phyloP scores from a whole-genome alignment of 768 basidiomycete genomes.

The Stropharia rugosoannulata region DNA sequence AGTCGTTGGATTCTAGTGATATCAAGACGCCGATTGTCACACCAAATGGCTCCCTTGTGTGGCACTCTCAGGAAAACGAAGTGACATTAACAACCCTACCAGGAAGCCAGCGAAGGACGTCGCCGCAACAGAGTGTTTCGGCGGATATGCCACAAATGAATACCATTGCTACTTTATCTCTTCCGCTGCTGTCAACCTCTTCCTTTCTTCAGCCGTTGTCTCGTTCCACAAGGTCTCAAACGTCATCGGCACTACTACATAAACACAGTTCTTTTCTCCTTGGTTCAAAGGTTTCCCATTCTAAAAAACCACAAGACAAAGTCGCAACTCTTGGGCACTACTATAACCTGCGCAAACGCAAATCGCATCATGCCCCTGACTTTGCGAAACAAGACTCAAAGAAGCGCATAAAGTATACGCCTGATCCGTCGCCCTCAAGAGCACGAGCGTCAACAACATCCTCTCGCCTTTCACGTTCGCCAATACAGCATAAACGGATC shows the following conservation, averaged over 20 bases:
- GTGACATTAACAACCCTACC: slow-evolving; percentile 9
- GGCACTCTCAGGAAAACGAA: slow-evolving; percentile 30
- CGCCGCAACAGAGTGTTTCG: not conserved
- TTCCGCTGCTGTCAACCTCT: not conserved
- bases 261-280: not conserved
- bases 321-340: slow-evolving; percentile 24
- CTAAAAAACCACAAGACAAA: slow-evolving; percentile 26
- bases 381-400: slow-evolving; percentile 17
- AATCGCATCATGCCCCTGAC: slow-evolving; percentile 14
- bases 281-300: slow-evolving; percentile 32
- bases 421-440: not conserved
- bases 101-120: not conserved
- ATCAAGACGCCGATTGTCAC: slow-evolving; percentile 54
- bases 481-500: too few species aligned
- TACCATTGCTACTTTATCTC: not conserved
- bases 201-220: not conserved
- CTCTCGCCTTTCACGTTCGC: too few species aligned
- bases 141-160: not conserved
- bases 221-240: not conserved
- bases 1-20: not conserved
- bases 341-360: slow-evolving; percentile 34
- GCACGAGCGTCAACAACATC: not conserved
- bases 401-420: slow-evolving; percentile 11
- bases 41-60: slow-evolving; percentile 53
- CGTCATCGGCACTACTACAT: not conserved